phyloP scores from a whole-genome alignment of 2,329 filamentous ascomycete genomes.

The Orbilia blumenaviensis region DNA sequence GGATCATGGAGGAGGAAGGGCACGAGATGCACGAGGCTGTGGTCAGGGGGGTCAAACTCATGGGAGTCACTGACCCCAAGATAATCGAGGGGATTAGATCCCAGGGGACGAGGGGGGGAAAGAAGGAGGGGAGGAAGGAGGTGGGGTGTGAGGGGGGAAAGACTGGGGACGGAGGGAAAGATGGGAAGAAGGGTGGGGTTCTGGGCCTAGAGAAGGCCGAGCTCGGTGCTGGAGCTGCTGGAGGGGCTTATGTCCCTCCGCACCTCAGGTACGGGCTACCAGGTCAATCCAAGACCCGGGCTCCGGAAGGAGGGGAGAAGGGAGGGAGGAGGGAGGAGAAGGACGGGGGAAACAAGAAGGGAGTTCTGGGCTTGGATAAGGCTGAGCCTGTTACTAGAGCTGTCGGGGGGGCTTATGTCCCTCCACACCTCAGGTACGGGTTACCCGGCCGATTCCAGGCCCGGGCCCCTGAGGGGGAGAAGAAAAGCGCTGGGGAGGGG shows the following conservation, averaged over 20 bases:
- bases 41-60: slow-evolving; percentile 31
- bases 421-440: slow-evolving; percentile 29
- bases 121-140: not conserved
- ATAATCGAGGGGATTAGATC: slow-evolving; percentile 42
- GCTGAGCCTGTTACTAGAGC: not conserved
- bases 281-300: no score
- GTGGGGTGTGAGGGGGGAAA: no score
- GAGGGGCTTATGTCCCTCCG: no score
- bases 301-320: not conserved
- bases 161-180: not conserved
- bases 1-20: slow-evolving; percentile 27
- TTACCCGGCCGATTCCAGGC: not conserved
- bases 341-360: not conserved
- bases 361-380: not conserved
- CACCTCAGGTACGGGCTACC: no score
- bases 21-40: slow-evolving; percentile 7
- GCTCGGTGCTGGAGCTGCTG: no score
- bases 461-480: not conserved
- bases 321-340: not conserved
- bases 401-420: slow-evolving; percentile 2
- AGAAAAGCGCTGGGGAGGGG: no score
- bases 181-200: not conserved
- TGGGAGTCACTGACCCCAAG: slow-evolving; percentile 46
- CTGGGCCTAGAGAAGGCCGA: no score
- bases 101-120: not conserved